Base-by-base conservation (phyloP, 2,329 filamentous ascomycete genomes). In the Boeremia lycopersici region DNA sequence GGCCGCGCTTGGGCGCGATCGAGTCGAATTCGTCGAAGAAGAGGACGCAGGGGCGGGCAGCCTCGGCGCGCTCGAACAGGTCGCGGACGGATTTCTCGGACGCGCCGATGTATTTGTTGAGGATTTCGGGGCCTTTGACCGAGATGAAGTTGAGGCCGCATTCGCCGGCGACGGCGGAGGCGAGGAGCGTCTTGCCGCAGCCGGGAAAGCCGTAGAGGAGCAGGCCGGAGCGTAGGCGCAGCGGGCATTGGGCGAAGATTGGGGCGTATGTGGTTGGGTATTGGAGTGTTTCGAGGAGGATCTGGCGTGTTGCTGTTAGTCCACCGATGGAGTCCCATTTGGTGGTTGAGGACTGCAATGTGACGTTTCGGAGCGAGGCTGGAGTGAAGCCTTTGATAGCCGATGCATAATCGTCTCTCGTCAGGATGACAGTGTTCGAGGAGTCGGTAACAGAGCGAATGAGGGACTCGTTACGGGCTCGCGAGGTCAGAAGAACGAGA, bases 11-110 rank as follows among this genome's bases (percentile, higher is more conserved):
- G 2, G 95, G 95, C 0, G 96, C 96, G 60, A 99, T 98, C 34
- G 90, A 93, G 77, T 99, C 95, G 70, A 99, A 99, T 74, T 99
- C 95, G 71, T 99, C 95, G 71, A 99, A 99, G 82, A 99, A 99
- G 8, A 99, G 81, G 4, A 99, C 90, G 66, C 95, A 98, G 0
- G 96, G 96, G 56, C 89, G 87, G 4, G 95, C 95, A 3, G 95
- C 93, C 70, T 89, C 87, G 0, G 95, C 95, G 36, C 95, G 86
- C 71, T 96, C 93, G 69, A 99, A 99, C 1, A 99, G 81, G 73
- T 99, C 95, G 36, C 96, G 87, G 6, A 99, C 93, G 57, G 88
- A 92, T 81, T 99, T 99, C 70, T 99, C 95, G 26, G 90, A 96
- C 0, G 95, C 95, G 70, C 95, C 95, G 55, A 99, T 99, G 74